Evolutionary conservation across 257 asterid species (phyloP).

Genomic region (Solanum etuberosum): DNA sequence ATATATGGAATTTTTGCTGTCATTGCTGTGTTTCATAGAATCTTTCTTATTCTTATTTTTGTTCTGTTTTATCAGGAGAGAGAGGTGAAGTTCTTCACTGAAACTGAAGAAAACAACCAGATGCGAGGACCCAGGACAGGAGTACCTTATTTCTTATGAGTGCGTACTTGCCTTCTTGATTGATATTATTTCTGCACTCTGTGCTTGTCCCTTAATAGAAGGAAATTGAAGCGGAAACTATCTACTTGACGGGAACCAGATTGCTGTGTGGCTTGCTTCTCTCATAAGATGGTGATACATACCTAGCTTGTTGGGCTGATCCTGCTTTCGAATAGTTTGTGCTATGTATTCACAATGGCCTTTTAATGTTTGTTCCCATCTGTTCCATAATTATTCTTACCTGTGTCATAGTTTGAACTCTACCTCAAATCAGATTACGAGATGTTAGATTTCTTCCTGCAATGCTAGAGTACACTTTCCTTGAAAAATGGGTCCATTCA

Average conservation of each 20-base stretch:
- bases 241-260: background rate
- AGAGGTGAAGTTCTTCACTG: slow-evolving; percentile 96
- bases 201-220: background rate
- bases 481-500: background rate
- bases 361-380: background rate
- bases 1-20: background rate
- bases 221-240: background rate
- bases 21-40: background rate
- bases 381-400: slow-evolving; percentile 2
- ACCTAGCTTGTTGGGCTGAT: slow-evolving; percentile 2
- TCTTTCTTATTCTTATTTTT: background rate
- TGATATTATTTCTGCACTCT: background rate
- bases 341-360: slow-evolving; percentile 18
- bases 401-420: background rate
- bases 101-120: slow-evolving; percentile 97
- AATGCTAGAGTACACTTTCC: background rate
- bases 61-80: slow-evolving; percentile 51
- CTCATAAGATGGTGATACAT: background rate
- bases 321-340: slow-evolving; percentile 29
- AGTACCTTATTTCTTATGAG: slow-evolving; percentile 86
- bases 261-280: background rate
- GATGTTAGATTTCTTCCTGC: background rate
- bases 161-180: background rate
- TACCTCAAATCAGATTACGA: background rate
- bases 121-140: slow-evolving; percentile 99